Conservation (phyloP, 75 land plant species). For the Azolla pinnata region DNA sequence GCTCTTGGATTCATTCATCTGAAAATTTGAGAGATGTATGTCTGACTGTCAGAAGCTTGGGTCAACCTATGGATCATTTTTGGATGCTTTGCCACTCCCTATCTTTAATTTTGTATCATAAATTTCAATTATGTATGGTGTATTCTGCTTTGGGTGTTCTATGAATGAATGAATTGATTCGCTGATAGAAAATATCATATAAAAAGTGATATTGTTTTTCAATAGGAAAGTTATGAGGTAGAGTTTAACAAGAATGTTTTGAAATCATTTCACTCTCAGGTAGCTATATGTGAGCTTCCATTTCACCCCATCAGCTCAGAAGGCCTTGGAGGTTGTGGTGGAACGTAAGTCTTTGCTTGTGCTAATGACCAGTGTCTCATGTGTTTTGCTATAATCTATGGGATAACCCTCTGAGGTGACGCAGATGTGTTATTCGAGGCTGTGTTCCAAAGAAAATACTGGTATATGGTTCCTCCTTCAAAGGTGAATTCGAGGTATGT, state of each 20-base stretch:
- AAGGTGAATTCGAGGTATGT: constrained; percentile 59
- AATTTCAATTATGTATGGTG: too few species aligned
- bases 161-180: too few species aligned
- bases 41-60: too few species aligned
- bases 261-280: constrained; percentile 28
- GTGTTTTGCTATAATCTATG: background rate
- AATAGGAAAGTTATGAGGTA: background rate
- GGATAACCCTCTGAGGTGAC: background rate
- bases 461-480: constrained; percentile 75
- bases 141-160: too few species aligned
- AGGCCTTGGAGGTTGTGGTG: constrained; percentile 77
- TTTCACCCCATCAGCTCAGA: constrained; percentile 88
- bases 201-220: too few species aligned
- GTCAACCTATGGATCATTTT: too few species aligned
- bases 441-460: constrained; percentile 98
- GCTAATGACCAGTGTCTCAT: background rate
- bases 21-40: too few species aligned
- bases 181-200: too few species aligned
- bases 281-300: constrained; percentile 83
- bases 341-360: constrained; percentile 54
- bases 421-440: constrained; percentile 91
- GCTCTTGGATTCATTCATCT: too few species aligned
- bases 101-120: too few species aligned
- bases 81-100: too few species aligned
- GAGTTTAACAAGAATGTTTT: background rate